Conservation (phyloP, 495 filamentous ascomycete genomes). For the Penicillium bialowiezense region DNA sequence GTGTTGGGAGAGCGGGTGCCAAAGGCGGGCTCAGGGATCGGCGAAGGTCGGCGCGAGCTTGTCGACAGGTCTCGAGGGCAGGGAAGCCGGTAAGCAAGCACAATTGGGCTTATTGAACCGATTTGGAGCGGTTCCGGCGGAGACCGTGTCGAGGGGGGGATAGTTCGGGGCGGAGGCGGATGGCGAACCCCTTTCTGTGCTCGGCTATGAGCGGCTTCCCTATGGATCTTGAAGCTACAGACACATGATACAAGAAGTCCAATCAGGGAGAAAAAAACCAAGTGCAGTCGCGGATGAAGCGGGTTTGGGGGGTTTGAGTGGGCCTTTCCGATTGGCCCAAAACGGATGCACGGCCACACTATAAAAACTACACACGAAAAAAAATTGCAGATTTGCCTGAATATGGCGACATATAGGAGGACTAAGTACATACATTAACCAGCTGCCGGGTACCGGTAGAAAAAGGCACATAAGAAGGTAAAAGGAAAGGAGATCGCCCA, state of each 20-base stretch:
- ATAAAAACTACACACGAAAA: neutral
- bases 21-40: neutral
- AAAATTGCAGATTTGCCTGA: slow-evolving; percentile 11
- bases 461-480: slow-evolving; percentile 32
- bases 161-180: slow-evolving; percentile 5
- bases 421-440: slow-evolving; percentile 50
- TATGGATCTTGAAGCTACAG: slow-evolving; percentile 8
- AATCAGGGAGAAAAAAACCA: slow-evolving; percentile 11
- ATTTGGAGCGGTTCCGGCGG: slow-evolving; percentile 12
- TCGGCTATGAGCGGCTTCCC: slow-evolving; percentile 27
- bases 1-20: neutral
- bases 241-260: slow-evolving; percentile 20
- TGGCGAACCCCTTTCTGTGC: slow-evolving; percentile 27
- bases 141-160: slow-evolving; percentile 6
- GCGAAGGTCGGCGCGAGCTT: neutral
- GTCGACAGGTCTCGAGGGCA: neutral
- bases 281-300: slow-evolving; percentile 35
- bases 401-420: slow-evolving; percentile 23
- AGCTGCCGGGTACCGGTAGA: slow-evolving; percentile 31
- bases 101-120: slow-evolving; percentile 9
- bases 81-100: slow-evolving; percentile 26
- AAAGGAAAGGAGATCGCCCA: slow-evolving; percentile 17
- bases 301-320: slow-evolving; percentile 31
- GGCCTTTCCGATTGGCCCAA: slow-evolving; percentile 30
- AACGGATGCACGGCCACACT: slow-evolving; percentile 7